phyloP scores from a whole-genome alignment of 2,329 filamentous ascomycete species.

The Nigrospora sphaerica region DNA sequence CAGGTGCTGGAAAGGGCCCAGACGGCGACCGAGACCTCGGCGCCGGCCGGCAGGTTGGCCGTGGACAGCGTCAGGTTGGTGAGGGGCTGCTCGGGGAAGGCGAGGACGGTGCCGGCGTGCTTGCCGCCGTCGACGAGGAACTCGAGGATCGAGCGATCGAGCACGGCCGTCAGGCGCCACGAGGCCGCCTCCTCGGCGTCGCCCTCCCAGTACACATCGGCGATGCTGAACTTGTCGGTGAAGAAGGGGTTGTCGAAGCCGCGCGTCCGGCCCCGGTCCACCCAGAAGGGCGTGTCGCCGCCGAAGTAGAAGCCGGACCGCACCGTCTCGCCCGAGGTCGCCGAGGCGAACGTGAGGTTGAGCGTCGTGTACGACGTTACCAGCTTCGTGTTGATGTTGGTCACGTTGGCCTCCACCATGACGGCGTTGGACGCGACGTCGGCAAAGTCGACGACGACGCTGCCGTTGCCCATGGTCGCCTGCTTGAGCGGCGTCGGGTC shows the following conservation, averaged over 20 bases:
- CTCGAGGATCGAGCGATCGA: constrained; percentile 49
- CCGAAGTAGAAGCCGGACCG: constrained; percentile 40
- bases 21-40: constrained; percentile 25
- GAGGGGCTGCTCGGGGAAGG: constrained; percentile 38
- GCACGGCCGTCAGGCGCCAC: constrained; percentile 34
- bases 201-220: constrained; percentile 16
- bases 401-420: constrained; percentile 46
- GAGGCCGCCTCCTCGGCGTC: constrained; percentile 3
- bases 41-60: constrained; percentile 24
- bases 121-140: constrained; percentile 46
- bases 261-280: constrained; percentile 39
- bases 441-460: constrained; percentile 42
- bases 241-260: constrained; percentile 49
- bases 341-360: constrained; percentile 46
- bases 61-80: constrained; percentile 27
- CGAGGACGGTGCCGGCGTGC: constrained; percentile 39
- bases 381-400: constrained; percentile 14
- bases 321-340: constrained; percentile 38
- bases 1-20: constrained; percentile 31
- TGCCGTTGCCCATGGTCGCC: constrained; percentile 39
- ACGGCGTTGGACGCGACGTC: constrained; percentile 40
- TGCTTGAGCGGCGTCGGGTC: constrained; percentile 31
- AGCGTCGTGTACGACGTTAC: constrained; percentile 24
- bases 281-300: constrained; percentile 40
- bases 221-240: constrained; percentile 40